Conservation (phyloP, 345 rosid species). For the Limnanthes douglasii region DNA sequence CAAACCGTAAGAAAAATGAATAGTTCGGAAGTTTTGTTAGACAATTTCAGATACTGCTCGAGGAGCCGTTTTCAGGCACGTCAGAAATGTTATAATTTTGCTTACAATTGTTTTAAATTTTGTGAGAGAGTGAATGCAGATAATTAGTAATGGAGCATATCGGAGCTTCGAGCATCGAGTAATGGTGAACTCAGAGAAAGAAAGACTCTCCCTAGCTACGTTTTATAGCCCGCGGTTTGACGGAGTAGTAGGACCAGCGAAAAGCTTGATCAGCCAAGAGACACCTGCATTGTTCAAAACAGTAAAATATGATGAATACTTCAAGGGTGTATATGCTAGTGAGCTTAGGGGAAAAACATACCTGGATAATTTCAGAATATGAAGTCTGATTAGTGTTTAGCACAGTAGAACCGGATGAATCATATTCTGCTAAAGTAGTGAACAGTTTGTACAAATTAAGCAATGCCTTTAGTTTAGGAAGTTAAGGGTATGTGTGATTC, state of each 20-base stretch:
- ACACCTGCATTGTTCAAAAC: constrained; percentile 18
- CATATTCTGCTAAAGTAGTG: too few relatives aligned
- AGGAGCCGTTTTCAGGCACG: too few relatives aligned
- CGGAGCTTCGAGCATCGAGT: constrained; percentile 35
- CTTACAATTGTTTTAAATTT: constrained; percentile 3
- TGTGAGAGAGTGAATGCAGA: constrained; percentile 16
- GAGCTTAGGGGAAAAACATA: constrained; percentile 23
- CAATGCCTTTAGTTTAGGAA: too few relatives aligned
- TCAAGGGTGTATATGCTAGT: constrained; percentile 21
- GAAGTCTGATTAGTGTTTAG: too few relatives aligned
- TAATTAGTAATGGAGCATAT: constrained; percentile 27
- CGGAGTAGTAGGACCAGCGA: constrained; percentile 26
- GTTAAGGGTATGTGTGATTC: too few relatives aligned
- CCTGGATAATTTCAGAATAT: constrained; percentile 20
- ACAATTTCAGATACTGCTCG: too few relatives aligned
- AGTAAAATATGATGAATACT: constrained; percentile 17
- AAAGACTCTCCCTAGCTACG: constrained; percentile 31
- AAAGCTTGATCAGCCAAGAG: constrained; percentile 16
- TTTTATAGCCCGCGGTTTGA: constrained; percentile 16
- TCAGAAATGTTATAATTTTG: not conserved
- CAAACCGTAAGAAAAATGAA: too few relatives aligned
- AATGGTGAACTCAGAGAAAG: constrained; percentile 20
- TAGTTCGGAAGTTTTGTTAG: too few relatives aligned
- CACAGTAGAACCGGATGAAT: too few relatives aligned
- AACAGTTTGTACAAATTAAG: too few relatives aligned